Conservation (phyloP, 2,329 filamentous ascomycete genomes). For the Fonsecaea nubica region DNA sequence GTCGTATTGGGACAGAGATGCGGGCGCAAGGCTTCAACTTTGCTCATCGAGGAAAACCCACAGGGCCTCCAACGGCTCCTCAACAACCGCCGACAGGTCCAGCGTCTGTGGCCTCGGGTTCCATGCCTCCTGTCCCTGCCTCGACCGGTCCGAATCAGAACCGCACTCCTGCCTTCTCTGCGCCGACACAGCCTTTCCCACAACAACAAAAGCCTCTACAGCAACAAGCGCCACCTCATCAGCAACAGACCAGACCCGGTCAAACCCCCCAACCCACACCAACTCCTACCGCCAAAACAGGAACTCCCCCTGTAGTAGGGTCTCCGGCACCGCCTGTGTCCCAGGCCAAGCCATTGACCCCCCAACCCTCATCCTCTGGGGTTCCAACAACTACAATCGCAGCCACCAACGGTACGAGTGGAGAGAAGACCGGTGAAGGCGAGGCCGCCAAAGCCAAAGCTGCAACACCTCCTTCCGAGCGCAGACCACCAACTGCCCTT, state of each 20-base stretch:
- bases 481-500: conserved; percentile 74
- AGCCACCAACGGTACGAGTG: conserved; percentile 59
- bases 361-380: conserved; percentile 51
- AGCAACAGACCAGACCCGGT: conserved; percentile 40
- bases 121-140: conserved; percentile 41
- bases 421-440: conserved; percentile 52
- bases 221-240: conserved; percentile 42
- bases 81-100: conserved; percentile 31
- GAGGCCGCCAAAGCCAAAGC: conserved; percentile 66
- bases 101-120: conserved; percentile 10
- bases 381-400: conserved; percentile 43
- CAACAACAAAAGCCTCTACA: conserved; percentile 44
- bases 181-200: conserved; percentile 47
- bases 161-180: conserved; percentile 51
- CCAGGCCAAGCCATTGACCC: conserved; percentile 59
- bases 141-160: conserved; percentile 48
- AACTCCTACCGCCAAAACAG: conserved; percentile 28
- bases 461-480: conserved; percentile 58
- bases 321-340: conserved; percentile 54
- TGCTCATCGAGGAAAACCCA: conserved; percentile 73
- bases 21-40: conserved; percentile 99
- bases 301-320: conserved; percentile 43
- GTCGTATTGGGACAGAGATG: conserved; percentile 98
- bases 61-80: conserved; percentile 23
- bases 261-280: conserved; percentile 35